Evolutionary conservation across 2,329 filamentous ascomycete species (phyloP).

Genomic region (Pestalotiopsis sp.): DNA sequence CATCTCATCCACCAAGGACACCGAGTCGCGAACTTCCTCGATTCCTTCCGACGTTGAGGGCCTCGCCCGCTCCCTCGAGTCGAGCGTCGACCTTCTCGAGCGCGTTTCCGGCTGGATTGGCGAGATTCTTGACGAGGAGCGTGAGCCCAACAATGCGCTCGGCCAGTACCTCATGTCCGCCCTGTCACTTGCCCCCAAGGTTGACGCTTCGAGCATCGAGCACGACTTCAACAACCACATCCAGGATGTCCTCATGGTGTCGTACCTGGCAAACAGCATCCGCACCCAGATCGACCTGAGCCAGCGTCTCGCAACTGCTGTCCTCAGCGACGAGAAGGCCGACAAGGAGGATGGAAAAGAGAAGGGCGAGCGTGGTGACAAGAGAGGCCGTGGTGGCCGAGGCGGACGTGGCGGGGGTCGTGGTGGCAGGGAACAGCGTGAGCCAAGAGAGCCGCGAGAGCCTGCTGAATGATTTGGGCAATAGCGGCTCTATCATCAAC

Average conservation of each 20-base stretch:
- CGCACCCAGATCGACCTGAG: slow-evolving; percentile 98
- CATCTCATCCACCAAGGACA: slow-evolving; percentile 79
- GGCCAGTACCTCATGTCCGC: slow-evolving; percentile 96
- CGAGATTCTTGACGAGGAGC: slow-evolving; percentile 91
- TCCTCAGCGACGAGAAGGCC: slow-evolving; percentile 57
- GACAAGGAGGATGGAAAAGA: slow-evolving; percentile 37
- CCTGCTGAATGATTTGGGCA: slow-evolving; percentile 37
- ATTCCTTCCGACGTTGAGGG: slow-evolving; percentile 88
- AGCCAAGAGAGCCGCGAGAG: slow-evolving; percentile 53
- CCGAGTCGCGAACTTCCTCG: slow-evolving; percentile 71
- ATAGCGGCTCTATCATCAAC: background rate
- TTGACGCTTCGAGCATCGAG: slow-evolving; percentile 88
- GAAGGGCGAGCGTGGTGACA: slow-evolving; percentile 49
- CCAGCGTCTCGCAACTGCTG: slow-evolving; percentile 86
- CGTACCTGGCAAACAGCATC: slow-evolving; percentile 97
- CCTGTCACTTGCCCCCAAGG: slow-evolving; percentile 91
- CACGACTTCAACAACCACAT: slow-evolving; percentile 99
- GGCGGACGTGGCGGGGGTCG: slow-evolving; percentile 52
- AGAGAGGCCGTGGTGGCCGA: slow-evolving; percentile 38
- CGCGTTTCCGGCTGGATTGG: slow-evolving; percentile 90
- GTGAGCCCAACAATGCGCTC: slow-evolving; percentile 84
- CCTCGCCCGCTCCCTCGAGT: slow-evolving; percentile 82
- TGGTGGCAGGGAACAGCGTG: slow-evolving; percentile 49
- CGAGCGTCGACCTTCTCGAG: slow-evolving; percentile 87
- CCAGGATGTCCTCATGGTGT: slow-evolving; percentile 97